A percentile compares a stretch with the other conserved stretches of the same genome.
phyloP scores from a whole-genome alignment of 352 stramenopile genomes.

The Phytopythium delawarense region DNA sequence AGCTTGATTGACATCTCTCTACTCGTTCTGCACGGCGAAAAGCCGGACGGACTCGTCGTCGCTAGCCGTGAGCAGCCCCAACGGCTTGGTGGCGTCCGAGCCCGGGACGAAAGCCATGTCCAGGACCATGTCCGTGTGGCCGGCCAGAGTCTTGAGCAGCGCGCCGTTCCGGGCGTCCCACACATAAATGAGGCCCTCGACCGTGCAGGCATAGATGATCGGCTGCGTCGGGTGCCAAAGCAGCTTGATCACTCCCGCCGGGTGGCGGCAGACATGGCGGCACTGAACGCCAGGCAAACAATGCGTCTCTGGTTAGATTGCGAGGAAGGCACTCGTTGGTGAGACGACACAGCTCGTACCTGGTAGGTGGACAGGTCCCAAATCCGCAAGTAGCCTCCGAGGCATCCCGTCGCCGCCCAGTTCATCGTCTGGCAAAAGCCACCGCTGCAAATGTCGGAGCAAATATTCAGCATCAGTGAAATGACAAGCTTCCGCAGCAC shows the following conservation, averaged over 20 bases:
- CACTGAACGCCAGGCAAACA: slow-evolving; percentile 38
- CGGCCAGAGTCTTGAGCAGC: slow-evolving; percentile 67
- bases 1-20: slow-evolving; percentile 4
- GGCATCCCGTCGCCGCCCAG: slow-evolving; percentile 94
- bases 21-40: slow-evolving; percentile 59
- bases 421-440: slow-evolving; percentile 93
- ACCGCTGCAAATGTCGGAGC: slow-evolving; percentile 44
- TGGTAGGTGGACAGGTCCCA: slow-evolving; percentile 92
- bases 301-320: slow-evolving; percentile 3
- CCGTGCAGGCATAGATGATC: slow-evolving; percentile 85
- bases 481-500: slow-evolving; percentile 5
- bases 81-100: slow-evolving; percentile 30
- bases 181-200: slow-evolving; percentile 87
- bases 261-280: slow-evolving; percentile 84
- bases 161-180: slow-evolving; percentile 90
- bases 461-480: background rate
- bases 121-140: slow-evolving; percentile 91
- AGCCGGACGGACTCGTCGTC: slow-evolving; percentile 83
- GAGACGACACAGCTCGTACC: slow-evolving; percentile 20
- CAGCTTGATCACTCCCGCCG: slow-evolving; percentile 88
- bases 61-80: slow-evolving; percentile 69
- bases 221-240: slow-evolving; percentile 86
- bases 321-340: background rate
- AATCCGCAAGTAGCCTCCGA: slow-evolving; percentile 94
- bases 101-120: slow-evolving; percentile 80